Percentiles rank a stretch among this genome's conserved stretches.
phyloP scores from a whole-genome alignment of 306 rosid genomes.

The Lathyrus tuberosus region DNA sequence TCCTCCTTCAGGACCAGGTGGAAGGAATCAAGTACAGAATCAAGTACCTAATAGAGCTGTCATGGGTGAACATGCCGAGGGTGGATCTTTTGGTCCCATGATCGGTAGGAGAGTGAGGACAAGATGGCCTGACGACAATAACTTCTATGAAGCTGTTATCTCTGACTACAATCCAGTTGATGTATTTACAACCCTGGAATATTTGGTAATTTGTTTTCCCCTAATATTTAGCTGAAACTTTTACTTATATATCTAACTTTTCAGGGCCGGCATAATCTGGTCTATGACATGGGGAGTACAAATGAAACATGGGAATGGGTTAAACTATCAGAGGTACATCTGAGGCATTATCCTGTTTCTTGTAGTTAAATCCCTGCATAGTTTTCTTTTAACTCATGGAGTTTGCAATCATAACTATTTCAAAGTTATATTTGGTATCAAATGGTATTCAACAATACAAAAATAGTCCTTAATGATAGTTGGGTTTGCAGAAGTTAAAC shows the following conservation, averaged over 20 bases:
- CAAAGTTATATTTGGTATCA: conserved; percentile 31
- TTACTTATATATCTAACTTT: conserved; percentile 30
- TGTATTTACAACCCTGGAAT: conserved; percentile 49
- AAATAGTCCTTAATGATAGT: conserved; percentile 11
- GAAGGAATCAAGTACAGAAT: conserved; percentile 74
- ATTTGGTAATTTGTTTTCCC: conserved; percentile 23
- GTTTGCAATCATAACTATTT: conserved; percentile 12
- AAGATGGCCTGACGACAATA: conserved; percentile 97
- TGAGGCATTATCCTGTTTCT: conserved; percentile 34
- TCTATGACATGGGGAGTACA: conserved; percentile 72
- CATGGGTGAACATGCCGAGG: conserved; percentile 64
- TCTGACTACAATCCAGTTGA: conserved; percentile 69
- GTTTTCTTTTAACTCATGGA: not conserved
- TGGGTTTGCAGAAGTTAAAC: not conserved
- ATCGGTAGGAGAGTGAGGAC: conserved; percentile 89
- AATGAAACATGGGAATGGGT: conserved; percentile 97
- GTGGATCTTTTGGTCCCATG: conserved; percentile 58
- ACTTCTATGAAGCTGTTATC: conserved; percentile 94
- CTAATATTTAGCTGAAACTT: conserved; percentile 26
- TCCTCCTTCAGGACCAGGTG: conserved; percentile 69
- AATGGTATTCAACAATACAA: not conserved
- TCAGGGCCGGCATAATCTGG: conserved; percentile 88
- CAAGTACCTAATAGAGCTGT: conserved; percentile 67
- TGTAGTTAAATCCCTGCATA: conserved; percentile 18
- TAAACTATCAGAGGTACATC: conserved; percentile 84